phyloP scores from a whole-genome alignment of 257 asterid species.

The Avicennia marina region DNA sequence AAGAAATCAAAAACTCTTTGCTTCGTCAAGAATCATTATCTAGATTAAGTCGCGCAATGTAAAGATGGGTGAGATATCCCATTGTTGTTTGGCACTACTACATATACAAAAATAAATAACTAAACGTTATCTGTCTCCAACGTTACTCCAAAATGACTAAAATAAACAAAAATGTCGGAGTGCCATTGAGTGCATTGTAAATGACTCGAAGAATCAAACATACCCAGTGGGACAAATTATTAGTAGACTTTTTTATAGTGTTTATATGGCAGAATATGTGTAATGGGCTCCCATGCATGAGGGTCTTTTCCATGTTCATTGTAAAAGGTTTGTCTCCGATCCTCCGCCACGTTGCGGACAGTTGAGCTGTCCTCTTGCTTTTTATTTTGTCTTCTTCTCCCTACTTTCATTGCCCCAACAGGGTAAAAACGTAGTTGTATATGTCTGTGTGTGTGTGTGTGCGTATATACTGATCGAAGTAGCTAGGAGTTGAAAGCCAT shows the following conservation, averaged over 20 bases:
- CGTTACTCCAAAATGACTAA: constrained; percentile 21
- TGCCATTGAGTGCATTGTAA: neutral
- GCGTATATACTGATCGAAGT: no score
- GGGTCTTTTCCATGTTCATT: constrained; percentile 40
- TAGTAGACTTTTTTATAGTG: neutral
- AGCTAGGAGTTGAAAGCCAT: no score
- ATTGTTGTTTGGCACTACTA: constrained; percentile 12
- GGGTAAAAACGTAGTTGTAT: no score
- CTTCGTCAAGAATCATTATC: constrained; percentile 15
- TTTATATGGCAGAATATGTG: neutral
- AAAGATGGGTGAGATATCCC: constrained; percentile 7
- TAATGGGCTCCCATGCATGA: constrained; percentile 59
- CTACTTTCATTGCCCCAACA: neutral
- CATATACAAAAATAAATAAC: no score
- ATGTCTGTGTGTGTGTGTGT: no score
- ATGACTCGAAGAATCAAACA: neutral
- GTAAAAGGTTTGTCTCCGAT: constrained; percentile 24
- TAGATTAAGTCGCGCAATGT: constrained; percentile 7
- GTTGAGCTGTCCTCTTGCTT: constrained; percentile 1
- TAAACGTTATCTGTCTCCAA: constrained; percentile 29
- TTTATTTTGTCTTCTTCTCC: neutral
- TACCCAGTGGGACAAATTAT: constrained; percentile 11
- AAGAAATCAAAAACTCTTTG: constrained; percentile 2
- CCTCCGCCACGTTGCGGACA: constrained; percentile 21
- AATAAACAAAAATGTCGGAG: neutral